Evolutionary conservation across 345 rosid species (phyloP), one percentile per base, ranked within the genome.

Genomic region (Clausena lansium): DNA sequence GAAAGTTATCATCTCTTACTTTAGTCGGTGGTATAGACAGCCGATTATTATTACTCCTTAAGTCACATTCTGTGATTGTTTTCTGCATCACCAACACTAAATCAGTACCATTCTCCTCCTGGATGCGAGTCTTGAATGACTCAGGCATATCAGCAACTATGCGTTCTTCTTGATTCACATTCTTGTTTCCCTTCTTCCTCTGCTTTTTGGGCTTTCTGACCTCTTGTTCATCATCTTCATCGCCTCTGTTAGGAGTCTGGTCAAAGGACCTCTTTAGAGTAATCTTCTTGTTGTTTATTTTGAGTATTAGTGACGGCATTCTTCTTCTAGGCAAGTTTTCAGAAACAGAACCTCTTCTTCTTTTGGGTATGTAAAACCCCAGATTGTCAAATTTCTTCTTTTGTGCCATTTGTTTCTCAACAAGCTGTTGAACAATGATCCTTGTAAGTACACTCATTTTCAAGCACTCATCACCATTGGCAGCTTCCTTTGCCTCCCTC

Each of bases 161-260:
- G n/a, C n/a, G n/a, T n/a, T n/a, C n/a, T n/a, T n/a, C n/a, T n/a
- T n/a, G n/a, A n/a, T n/a, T n/a, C n/a, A n/a, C n/a, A n/a, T n/a
- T n/a, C 50, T 41, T 41, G 50, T 41, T 41, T 41, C 50, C 15
- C 30, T 5, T 15, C 20, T 30, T 6, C 6, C 8, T 62, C 9
- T 15, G 66, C 36, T 33, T 62, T 62, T 5, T 62, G 19, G 66
- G 36, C 5, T 60, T 62, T 62, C 36, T 6, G 36, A 62, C 30
- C 22, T 41, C 50, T 11, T 11, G 2, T 41, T 41, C 45, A 54
- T 79, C 41, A 79, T 83, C 76, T 77, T 83, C 35, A 24, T 83
- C 45, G 81, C 80, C 28, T 28, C 47, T 69, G 50, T 71, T 47
- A 60, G 72, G 24, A 67, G 77, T 6, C 33, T 57, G 58, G 39